A percentile compares a stretch with the other conserved stretches of the same genome.
phyloP scores from a whole-genome alignment of 306 rosid genomes.

The Fragaria ananassa region DNA sequence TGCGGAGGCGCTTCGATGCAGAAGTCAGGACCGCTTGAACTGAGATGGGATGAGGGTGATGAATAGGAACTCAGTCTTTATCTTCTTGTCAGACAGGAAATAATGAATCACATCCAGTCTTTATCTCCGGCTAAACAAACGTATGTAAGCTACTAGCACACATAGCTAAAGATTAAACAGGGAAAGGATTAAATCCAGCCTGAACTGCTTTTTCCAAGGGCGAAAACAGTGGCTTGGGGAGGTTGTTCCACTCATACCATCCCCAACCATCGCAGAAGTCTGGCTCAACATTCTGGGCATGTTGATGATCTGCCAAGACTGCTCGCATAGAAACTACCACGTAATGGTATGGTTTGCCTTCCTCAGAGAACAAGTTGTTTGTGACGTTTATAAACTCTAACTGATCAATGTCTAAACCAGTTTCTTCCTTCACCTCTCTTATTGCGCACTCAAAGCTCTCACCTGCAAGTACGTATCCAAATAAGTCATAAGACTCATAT shows the following conservation, averaged over 20 bases:
- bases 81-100: too few species aligned
- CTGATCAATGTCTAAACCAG: conserved; percentile 45
- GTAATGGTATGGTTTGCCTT: conserved; percentile 46
- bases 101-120: too few species aligned
- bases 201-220: conserved; percentile 53
- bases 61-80: too few species aligned
- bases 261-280: conserved; percentile 73
- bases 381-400: conserved; percentile 41
- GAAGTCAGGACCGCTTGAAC: too few species aligned
- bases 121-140: too few species aligned
- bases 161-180: background rate
- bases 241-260: conserved; percentile 58
- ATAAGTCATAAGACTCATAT: background rate
- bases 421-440: conserved; percentile 74
- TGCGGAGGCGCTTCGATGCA: too few species aligned
- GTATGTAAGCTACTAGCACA: too few species aligned
- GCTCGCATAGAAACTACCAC: conserved; percentile 54
- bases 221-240: conserved; percentile 63
- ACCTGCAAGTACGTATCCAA: conserved; percentile 27
- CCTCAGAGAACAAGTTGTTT: conserved; percentile 37
- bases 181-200: conserved; percentile 59
- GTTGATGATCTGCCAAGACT: conserved; percentile 27
- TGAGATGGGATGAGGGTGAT: too few species aligned
- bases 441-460: conserved; percentile 69
- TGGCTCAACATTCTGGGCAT: conserved; percentile 59